Conservation (phyloP, 2,329 filamentous ascomycete genomes). For the Phyllosticta paracitricarpa region DNA sequence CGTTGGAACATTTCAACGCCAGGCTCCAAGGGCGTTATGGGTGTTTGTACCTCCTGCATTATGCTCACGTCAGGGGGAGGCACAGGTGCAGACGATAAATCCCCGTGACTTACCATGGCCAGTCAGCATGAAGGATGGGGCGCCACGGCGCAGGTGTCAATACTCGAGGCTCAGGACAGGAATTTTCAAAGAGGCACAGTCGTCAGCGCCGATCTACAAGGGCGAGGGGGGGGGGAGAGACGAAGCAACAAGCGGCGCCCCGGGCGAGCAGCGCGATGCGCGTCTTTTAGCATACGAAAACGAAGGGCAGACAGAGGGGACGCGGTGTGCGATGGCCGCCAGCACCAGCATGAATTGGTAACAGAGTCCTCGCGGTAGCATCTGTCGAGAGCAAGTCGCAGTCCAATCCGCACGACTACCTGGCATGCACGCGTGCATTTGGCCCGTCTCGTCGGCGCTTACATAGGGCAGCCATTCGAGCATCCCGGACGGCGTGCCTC, state of each 20-base stretch:
- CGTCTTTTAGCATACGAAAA: slow-evolving; percentile 8
- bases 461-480: slow-evolving; percentile 21
- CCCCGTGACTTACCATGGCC: slow-evolving; percentile 21
- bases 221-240: slow-evolving; percentile 1
- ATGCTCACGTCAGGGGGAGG: neutral
- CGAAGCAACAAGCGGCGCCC: neutral
- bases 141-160: neutral
- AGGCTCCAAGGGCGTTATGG: slow-evolving; percentile 33
- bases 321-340: neutral
- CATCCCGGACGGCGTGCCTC: slow-evolving; percentile 12
- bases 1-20: slow-evolving; percentile 41
- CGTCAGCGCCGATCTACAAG: slow-evolving; percentile 8
- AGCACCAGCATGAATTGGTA: neutral
- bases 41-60: slow-evolving; percentile 13
- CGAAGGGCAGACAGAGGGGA: neutral
- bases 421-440: slow-evolving; percentile 17
- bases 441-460: slow-evolving; percentile 23
- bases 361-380: neutral
- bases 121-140: neutral
- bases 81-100: neutral
- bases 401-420: slow-evolving; percentile 20
- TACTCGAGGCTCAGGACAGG: neutral
- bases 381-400: neutral
- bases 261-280: slow-evolving; percentile 5
- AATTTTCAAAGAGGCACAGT: neutral